Base-by-base conservation (phyloP, 148 eudicot species). In the Nepenthes mirabilis region DNA sequence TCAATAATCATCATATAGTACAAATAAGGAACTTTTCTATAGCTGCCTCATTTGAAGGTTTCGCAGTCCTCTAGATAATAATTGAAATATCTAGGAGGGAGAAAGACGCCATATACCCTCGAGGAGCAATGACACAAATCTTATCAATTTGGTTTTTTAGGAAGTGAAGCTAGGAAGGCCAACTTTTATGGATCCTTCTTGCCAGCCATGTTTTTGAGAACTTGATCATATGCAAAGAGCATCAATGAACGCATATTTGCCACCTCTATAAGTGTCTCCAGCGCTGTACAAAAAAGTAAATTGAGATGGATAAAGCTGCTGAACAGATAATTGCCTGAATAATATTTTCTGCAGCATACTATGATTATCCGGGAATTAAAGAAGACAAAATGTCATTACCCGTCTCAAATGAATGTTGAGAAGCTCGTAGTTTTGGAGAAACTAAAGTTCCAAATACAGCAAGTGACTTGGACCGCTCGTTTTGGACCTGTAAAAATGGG, bases 401-500 rank as follows among this genome's bases (percentile, higher is more conserved):
- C 61, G 83, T 82, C 77, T 93, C 98, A 68, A 93, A 93, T 43
- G 96, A 82, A 70, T 75, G 75, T 68, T 88, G 98, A 60, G 96
- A 66, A 70, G 75, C 74, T 56, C 95, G 82, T 66, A 93, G 81
- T 80, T 89, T 93, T 34, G 98, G 98, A 59, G 95, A 86, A 57
- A 82, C 85, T 70, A 88, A 64, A 40, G 79, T 66, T 60, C 98
- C 96, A 73, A 88, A 93, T 77, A 83, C 77, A 43, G 98, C 89
- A 54, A 93, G 83, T 34, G 87, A 75, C 71, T 83, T 93, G 7
- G 68, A 59, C 65, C 96, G 77, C 65, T 85, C 87, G 68, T 73
- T 86, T 47, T 80, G 81, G 56, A 80, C 85, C 96, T 91, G 66
- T 11, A 33, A 55, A 43, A 57, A 14, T 2, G 36, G 11, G 14